Base-by-base conservation (phyloP, 495 filamentous ascomycete species). In the Clohesyomyces aquaticus region DNA sequence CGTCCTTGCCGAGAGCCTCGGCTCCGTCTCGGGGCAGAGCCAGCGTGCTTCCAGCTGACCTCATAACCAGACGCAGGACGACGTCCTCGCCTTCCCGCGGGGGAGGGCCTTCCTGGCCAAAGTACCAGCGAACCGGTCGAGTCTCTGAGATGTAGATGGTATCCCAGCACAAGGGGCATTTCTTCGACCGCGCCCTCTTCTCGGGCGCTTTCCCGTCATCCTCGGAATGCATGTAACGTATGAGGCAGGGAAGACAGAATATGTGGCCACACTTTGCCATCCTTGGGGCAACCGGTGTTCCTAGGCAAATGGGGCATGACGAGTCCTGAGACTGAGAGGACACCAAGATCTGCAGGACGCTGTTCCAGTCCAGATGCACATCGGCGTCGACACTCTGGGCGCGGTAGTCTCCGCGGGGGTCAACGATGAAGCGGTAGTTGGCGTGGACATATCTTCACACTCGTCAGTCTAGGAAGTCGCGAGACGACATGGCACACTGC, bases 181-280 rank as follows among this genome's bases (percentile, higher is more conserved):
- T 96, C 77, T 95, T 92, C 83, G 88, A 96, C 54, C 91, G 82
- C 51, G 90, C 83, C 74, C 82, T 88, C 73, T 88, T 91, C 61
- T 89, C 85, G 10, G 81, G 82, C 1, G 80, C 61, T 4, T 84
- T 81, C 1, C 83, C 83, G 25, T 86, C 88, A 35, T 91, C 89
- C 1, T 80, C 83, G 6, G 91, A 88, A 68, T 95, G 91, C 93
- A 98, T 97, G 72, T 95, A 98, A 43, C 94, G 88, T 56, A 97
- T 88, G 35, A 98, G 78, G 74, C 94, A 98, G 12, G 94, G 89
- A 43, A 97, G 80, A 74, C 94, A 98, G 72, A 97, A 97, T 25
- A 98, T 96, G 73, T 98, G 94, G 14, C 94, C 94, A 73, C 94
- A 98, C 68, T 89, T 93, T 42, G 94, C 92, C 94, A 98, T 98